phyloP scores from a whole-genome alignment of 495 filamentous ascomycete species.

The Daldinia loculata region DNA sequence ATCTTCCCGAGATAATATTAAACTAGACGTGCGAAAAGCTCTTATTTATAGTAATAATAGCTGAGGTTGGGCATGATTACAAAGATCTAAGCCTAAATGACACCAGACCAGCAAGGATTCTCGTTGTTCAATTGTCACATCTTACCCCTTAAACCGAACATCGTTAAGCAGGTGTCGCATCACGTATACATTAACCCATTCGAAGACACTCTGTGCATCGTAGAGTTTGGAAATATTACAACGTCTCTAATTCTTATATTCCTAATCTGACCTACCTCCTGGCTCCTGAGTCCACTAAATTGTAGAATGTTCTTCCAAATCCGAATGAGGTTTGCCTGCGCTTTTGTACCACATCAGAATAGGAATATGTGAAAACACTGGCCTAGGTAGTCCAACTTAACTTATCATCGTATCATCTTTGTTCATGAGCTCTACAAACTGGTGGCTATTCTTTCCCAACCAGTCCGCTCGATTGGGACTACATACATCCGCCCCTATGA shows the following conservation, averaged over 20 bases:
- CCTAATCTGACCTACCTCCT: not conserved
- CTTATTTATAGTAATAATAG: not conserved
- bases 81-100: constrained; percentile 37
- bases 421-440: constrained; percentile 34
- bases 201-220: not conserved
- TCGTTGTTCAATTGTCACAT: not conserved
- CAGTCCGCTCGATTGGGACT: constrained; percentile 33
- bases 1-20: not conserved
- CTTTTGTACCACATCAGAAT: not conserved
- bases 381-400: constrained; percentile 13
- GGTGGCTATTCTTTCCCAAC: constrained; percentile 20
- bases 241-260: not conserved
- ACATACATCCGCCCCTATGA: constrained; percentile 26
- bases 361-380: not conserved
- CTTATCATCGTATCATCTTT: constrained; percentile 33
- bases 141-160: not conserved
- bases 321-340: not conserved
- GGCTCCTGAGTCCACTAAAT: not conserved
- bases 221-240: too few relatives aligned
- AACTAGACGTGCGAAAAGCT: not conserved
- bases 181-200: not conserved
- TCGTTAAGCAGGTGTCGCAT: not conserved
- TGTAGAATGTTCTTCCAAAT: not conserved
- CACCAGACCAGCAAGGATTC: constrained; percentile 32
- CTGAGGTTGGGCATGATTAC: constrained; percentile 36